Evolutionary conservation across 2,329 filamentous ascomycete species (phyloP).

Genomic region (Microsporum audouinii): DNA sequence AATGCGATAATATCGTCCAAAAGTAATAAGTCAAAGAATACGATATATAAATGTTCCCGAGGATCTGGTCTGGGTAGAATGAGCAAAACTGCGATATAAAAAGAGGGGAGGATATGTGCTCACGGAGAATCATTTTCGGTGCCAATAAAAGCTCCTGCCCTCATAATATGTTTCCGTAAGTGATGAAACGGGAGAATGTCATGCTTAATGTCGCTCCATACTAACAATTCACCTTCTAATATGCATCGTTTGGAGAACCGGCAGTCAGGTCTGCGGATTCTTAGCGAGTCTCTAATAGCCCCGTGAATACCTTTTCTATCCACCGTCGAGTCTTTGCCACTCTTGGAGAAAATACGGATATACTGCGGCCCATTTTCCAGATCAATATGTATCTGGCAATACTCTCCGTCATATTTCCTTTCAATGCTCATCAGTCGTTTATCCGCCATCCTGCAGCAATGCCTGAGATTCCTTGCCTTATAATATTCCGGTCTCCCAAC

Average conservation of each 20-base stretch:
- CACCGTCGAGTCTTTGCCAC: conserved; percentile 72
- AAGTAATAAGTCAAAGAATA: conserved; percentile 50
- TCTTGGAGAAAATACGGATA: conserved; percentile 83
- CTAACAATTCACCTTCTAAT: conserved; percentile 70
- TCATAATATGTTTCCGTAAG: conserved; percentile 65
- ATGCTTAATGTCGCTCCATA: conserved; percentile 57
- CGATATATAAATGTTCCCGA: conserved; percentile 49
- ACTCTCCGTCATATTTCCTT: conserved; percentile 78
- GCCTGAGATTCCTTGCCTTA: conserved; percentile 59
- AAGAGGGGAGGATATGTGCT: conserved; percentile 18
- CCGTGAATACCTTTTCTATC: conserved; percentile 55
- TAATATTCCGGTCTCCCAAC: conserved; percentile 53
- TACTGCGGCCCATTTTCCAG: conserved; percentile 42
- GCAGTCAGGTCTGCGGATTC: conserved; percentile 48
- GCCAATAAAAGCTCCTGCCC: conserved; percentile 59
- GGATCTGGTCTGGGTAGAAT: conserved; percentile 31
- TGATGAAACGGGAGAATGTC: conserved; percentile 67
- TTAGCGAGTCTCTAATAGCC: conserved; percentile 53
- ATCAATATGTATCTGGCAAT: conserved; percentile 78
- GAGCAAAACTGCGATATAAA: neutral
- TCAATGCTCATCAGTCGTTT: conserved; percentile 59
- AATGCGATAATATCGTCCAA: conserved; percentile 45
- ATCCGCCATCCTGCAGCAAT: conserved; percentile 56
- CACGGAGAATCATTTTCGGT: conserved; percentile 58
- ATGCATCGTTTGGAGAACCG: conserved; percentile 57